Percentiles rank a stretch among this genome's conserved stretches.
Evolutionary conservation across 257 asterid genomes (phyloP).

Genomic region (Haberlea rhodopensis): DNA sequence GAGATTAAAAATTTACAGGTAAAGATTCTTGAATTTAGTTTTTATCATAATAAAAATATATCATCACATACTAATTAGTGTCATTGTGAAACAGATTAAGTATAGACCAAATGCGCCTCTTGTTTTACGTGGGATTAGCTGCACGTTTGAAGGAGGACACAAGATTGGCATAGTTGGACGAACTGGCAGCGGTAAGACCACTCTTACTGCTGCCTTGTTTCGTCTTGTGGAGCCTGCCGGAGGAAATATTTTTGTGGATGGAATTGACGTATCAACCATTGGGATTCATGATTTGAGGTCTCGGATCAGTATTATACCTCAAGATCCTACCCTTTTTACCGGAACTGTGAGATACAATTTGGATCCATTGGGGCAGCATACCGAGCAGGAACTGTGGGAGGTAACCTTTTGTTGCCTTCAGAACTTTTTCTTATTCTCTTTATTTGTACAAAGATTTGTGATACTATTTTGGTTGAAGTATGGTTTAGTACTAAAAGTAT

Average conservation of each 20-base stretch:
- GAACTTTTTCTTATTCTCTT: not conserved
- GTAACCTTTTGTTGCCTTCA: constrained; percentile 25
- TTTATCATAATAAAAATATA: not conserved
- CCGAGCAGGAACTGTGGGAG: constrained; percentile 81
- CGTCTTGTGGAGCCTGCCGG: constrained; percentile 74
- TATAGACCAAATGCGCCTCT: constrained; percentile 72
- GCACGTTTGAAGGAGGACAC: constrained; percentile 64
- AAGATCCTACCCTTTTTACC: constrained; percentile 79
- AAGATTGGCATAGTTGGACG: constrained; percentile 81
- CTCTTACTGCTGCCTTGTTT: constrained; percentile 67
- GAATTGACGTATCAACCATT: constrained; percentile 58
- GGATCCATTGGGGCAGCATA: constrained; percentile 68
- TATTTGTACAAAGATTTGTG: not conserved
- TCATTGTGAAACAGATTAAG: constrained; percentile 42
- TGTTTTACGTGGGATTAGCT: constrained; percentile 70
- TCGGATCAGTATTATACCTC: constrained; percentile 80
- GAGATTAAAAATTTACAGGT: constrained; percentile 63
- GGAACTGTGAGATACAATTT: constrained; percentile 68
- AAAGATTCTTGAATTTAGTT: not conserved
- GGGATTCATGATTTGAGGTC: constrained; percentile 69
- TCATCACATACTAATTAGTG: not conserved
- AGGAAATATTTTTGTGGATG: constrained; percentile 57
- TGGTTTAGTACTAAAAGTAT: not conserved
- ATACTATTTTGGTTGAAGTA: not conserved
- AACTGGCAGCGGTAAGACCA: constrained; percentile 89